Evolutionary conservation across 805 yeast species (phyloP).

Genomic region (Ogataea ramenticola): DNA sequence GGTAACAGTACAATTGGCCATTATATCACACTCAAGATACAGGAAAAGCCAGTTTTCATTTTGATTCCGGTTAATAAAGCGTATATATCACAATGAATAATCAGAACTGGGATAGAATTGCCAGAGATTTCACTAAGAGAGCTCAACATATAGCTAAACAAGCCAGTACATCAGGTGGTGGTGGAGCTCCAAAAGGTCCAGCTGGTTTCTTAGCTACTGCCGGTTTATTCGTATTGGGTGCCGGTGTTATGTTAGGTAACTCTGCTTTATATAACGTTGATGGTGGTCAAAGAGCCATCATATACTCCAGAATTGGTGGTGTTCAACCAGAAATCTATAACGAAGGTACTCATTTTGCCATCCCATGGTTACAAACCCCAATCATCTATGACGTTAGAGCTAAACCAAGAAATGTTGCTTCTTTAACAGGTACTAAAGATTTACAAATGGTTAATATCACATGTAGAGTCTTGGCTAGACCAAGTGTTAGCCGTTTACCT

Average conservation of each 20-base stretch:
- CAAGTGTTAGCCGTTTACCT: conserved; percentile 73
- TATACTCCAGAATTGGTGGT: conserved; percentile 84
- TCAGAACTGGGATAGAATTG: conserved; percentile 45
- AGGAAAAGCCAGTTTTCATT: background rate
- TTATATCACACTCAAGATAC: too few species aligned
- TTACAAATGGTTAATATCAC: conserved; percentile 98
- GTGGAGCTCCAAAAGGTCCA: conserved; percentile 29
- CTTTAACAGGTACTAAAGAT: conserved; percentile 96
- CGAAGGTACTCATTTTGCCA: conserved; percentile 92
- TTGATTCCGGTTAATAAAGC: background rate
- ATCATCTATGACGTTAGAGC: conserved; percentile 92
- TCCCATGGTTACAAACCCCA: conserved; percentile 95
- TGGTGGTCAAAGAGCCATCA: conserved; percentile 98
- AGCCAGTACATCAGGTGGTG: conserved; percentile 22
- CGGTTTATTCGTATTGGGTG: conserved; percentile 51
- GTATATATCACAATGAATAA: conserved; percentile 15
- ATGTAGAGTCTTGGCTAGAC: conserved; percentile 94
- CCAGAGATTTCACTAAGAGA: conserved; percentile 40
- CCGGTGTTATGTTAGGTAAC: conserved; percentile 45
- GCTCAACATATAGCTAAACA: conserved; percentile 33
- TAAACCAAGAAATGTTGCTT: conserved; percentile 92
- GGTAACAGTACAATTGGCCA: too few species aligned
- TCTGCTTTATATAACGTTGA: conserved; percentile 77
- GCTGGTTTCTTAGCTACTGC: conserved; percentile 58
- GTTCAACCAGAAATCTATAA: conserved; percentile 73